Percentiles rank a stretch among this genome's conserved stretches.
Conservation (phyloP, 345 rosid genomes). For the Dipteronia dyeriana region DNA sequence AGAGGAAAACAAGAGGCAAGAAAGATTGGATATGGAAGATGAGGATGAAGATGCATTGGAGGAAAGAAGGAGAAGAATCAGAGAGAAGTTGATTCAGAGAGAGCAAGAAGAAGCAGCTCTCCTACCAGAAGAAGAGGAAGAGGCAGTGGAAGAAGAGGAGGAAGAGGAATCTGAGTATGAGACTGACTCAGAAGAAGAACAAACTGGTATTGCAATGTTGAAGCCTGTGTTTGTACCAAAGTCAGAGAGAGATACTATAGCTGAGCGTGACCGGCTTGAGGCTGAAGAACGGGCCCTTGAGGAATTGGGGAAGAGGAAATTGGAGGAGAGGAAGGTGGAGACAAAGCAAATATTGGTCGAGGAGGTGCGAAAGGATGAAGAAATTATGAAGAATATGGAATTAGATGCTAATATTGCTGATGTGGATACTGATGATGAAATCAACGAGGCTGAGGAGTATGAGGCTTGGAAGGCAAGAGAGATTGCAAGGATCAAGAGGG, state of each 20-base stretch:
- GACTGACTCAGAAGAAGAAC: conserved; percentile 75
- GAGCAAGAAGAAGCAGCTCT: conserved; percentile 56
- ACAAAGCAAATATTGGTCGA: conserved; percentile 69
- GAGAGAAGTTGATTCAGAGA: conserved; percentile 50
- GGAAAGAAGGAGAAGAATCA: conserved; percentile 53
- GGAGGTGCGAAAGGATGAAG: conserved; percentile 58
- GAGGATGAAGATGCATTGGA: conserved; percentile 66
- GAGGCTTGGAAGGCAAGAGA: conserved; percentile 86
- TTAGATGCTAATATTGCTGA: conserved; percentile 40
- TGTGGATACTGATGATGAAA: conserved; percentile 79
- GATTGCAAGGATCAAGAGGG: conserved; percentile 74
- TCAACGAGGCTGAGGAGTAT: conserved; percentile 62
- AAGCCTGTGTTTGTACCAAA: conserved; percentile 75
- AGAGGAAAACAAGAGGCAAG: conserved; percentile 49
- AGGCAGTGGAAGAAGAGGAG: conserved; percentile 63
- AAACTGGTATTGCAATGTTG: conserved; percentile 54
- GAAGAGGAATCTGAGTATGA: conserved; percentile 71
- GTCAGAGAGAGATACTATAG: conserved; percentile 68
- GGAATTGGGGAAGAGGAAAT: conserved; percentile 58
- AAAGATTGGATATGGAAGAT: conserved; percentile 49
- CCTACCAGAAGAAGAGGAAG: conserved; percentile 66
- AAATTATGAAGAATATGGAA: conserved; percentile 62
- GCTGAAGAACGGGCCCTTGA: conserved; percentile 65
- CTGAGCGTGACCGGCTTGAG: conserved; percentile 67
- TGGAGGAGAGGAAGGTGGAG: conserved; percentile 60